These are phyloP conservation scores for Acer campestre DNA, from an alignment of 345 rosid genomes.

Conservation along the genomic window DNA sequence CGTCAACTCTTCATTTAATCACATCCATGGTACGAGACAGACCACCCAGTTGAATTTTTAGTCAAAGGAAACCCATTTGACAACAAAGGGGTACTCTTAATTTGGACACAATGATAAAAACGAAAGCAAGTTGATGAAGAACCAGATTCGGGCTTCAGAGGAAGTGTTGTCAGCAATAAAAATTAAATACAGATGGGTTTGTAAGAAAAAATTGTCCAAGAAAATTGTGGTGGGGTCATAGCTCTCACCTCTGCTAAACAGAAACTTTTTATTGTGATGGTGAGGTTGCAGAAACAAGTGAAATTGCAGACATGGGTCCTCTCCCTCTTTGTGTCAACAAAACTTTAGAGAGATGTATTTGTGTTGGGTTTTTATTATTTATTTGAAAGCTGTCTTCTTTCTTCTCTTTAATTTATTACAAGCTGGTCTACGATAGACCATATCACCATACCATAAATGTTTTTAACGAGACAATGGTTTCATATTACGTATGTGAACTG, in stretches of 20 bases:
- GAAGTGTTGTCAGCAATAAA: slow-evolving; percentile 5
- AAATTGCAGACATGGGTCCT: slow-evolving; percentile 25
- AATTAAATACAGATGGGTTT: neutral
- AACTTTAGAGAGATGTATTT: slow-evolving; percentile 11
- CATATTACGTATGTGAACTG: slow-evolving; percentile 3
- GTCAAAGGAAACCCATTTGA: slow-evolving; percentile 10
- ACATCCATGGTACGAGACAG: slow-evolving; percentile 1
- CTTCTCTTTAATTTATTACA: neutral
- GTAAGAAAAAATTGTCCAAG: neutral
- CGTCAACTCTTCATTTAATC: slow-evolving; percentile 17
- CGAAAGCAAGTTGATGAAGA: slow-evolving; percentile 10
- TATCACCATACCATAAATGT: too few relatives aligned
- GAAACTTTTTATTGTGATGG: slow-evolving; percentile 12
- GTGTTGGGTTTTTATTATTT: slow-evolving; percentile 15
- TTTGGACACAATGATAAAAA: slow-evolving; percentile 1
- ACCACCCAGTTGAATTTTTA: neutral
- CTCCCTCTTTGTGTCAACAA: slow-evolving; percentile 10
- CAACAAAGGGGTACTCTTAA: neutral
- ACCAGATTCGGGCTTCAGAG: slow-evolving; percentile 14
- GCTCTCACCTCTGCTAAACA: slow-evolving; percentile 12
- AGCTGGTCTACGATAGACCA: neutral
- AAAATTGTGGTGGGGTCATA: neutral
- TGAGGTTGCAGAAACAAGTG: slow-evolving; percentile 21
- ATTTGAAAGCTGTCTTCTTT: slow-evolving; percentile 11
- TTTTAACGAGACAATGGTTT: neutral